These are phyloP conservation scores for Colletotrichum sp. DNA, from an alignment of 2,329 filamentous ascomycete genomes.

Conservation along the genomic window DNA sequence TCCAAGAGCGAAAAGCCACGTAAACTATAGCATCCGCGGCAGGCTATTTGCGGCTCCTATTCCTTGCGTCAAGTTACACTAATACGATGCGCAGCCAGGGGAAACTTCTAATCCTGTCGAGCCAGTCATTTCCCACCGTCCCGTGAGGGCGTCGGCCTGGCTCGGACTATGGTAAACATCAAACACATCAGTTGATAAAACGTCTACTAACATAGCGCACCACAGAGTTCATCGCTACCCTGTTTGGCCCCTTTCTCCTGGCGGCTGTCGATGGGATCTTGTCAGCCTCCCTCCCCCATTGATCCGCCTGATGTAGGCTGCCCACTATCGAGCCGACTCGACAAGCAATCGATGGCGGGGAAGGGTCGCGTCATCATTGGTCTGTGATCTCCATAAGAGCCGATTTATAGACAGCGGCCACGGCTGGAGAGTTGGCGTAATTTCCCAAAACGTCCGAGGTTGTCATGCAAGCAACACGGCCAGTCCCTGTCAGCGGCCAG, in stretches of 20 bases:
- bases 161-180: constrained; percentile 23
- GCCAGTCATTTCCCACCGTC: background rate
- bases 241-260: constrained; percentile 2
- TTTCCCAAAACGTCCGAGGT: constrained; percentile 48
- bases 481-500: constrained; percentile 30
- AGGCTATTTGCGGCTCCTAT: background rate
- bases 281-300: constrained; percentile 20
- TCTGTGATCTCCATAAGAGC: constrained; percentile 39
- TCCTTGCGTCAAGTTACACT: background rate
- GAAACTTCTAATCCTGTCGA: background rate
- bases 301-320: background rate
- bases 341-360: constrained; percentile 21
- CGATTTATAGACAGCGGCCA: constrained; percentile 38
- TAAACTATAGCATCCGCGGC: background rate
- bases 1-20: background rate
- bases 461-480: constrained; percentile 45
- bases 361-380: constrained; percentile 34
- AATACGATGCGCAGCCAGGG: background rate
- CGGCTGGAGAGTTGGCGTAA: constrained; percentile 42
- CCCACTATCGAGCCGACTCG: constrained; percentile 12
- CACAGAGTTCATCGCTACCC: constrained; percentile 15
- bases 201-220: constrained; percentile 10
- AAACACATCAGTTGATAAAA: constrained; percentile 24
- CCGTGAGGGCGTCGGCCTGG: background rate
- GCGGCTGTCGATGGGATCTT: constrained; percentile 11